Percentiles rank a stretch among this genome's conserved stretches.
phyloP scores from a whole-genome alignment of 169 alveolate species.

The Plasmodium billcollinsi region DNA sequence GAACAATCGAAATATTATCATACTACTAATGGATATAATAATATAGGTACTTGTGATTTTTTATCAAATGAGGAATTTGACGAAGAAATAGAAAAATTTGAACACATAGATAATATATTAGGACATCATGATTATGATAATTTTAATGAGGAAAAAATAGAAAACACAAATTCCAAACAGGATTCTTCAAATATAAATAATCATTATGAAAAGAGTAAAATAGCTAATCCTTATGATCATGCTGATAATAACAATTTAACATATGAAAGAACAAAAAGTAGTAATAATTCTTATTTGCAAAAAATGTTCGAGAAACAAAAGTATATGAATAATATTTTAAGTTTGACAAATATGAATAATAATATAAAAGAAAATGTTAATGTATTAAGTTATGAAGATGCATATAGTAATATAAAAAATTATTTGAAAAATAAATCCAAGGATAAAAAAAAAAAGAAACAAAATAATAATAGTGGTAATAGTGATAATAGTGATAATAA shows the following conservation, averaged over 20 bases:
- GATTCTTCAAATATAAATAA: not conserved
- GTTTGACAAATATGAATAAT: constrained; percentile 18
- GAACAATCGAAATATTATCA: too few species aligned
- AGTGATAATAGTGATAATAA: not conserved
- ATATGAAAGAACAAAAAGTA: not conserved
- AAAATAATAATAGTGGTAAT: constrained; percentile 15
- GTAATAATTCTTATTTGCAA: constrained; percentile 21
- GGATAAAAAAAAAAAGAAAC: not conserved
- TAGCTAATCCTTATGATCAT: not conserved
- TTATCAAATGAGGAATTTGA: not conserved
- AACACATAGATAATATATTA: not conserved
- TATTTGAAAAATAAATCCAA: constrained; percentile 1
- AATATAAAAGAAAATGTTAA: constrained; percentile 41
- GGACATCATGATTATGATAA: not conserved
- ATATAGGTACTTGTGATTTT: not conserved
- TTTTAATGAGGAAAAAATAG: not conserved
- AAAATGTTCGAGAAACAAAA: constrained; percentile 56
- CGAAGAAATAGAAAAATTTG: not conserved
- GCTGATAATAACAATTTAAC: not conserved
- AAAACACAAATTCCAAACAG: not conserved
- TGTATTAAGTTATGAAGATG: constrained; percentile 43
- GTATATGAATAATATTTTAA: constrained; percentile 23
- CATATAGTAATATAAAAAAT: constrained; percentile 2
- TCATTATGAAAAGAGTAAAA: not conserved
- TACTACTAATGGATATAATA: too few species aligned